These are phyloP conservation scores for Xylariaceae sp. DNA, from an alignment of 2,329 filamentous ascomycete genomes.

Conservation along the genomic window DNA sequence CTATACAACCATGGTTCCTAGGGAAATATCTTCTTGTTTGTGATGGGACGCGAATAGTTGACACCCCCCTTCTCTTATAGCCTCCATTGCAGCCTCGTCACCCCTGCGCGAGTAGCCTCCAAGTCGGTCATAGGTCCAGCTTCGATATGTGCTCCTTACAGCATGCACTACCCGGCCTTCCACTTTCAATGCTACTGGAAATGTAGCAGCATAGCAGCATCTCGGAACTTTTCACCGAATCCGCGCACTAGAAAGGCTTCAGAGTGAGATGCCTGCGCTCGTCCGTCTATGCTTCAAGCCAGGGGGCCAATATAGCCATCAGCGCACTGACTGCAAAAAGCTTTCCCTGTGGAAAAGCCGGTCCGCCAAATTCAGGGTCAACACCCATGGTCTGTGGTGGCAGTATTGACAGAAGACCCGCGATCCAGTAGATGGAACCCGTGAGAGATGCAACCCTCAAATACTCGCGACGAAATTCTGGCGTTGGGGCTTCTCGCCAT, in stretches of 20 bases:
- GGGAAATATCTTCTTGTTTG: not conserved
- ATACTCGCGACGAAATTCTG: slow-evolving; percentile 30
- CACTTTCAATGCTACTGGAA: not conserved
- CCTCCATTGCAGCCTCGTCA: not conserved
- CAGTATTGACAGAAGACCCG: slow-evolving; percentile 35
- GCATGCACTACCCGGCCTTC: not conserved
- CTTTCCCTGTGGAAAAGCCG: slow-evolving; percentile 38
- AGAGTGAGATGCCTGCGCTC: not conserved
- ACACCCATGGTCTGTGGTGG: slow-evolving; percentile 38
- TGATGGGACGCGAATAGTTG: not conserved
- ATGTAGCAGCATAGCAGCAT: not conserved
- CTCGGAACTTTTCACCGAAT: not conserved
- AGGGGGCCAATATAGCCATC: not conserved
- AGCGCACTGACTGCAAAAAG: slow-evolving; percentile 23
- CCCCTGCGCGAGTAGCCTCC: not conserved
- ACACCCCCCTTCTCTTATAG: not conserved
- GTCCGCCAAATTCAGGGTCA: slow-evolving; percentile 41
- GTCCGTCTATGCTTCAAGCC: not conserved
- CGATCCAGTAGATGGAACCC: slow-evolving; percentile 40
- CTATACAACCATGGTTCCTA: not conserved
- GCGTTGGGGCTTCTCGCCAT: slow-evolving; percentile 29
- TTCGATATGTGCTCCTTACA: not conserved
- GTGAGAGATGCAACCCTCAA: slow-evolving; percentile 33
- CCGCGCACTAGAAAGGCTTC: not conserved
- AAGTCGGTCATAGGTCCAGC: not conserved